Percentiles rank a stretch among this genome's conserved stretches.
Evolutionary conservation across 345 rosid genomes (phyloP).

Genomic region (Corchorus capsularis): DNA sequence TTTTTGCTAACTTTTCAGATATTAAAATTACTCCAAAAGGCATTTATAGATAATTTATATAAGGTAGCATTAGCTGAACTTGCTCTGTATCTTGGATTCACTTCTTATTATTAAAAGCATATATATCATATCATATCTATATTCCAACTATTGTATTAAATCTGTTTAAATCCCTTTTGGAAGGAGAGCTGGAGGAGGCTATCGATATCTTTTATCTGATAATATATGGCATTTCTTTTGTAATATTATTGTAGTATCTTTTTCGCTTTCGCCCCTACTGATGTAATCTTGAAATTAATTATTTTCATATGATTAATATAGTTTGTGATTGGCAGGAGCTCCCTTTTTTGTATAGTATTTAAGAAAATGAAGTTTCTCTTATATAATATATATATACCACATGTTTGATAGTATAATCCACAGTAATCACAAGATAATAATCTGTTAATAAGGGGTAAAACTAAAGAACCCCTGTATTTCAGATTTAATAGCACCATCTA

Average conservation of each 20-base stretch:
- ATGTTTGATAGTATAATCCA: too few species aligned
- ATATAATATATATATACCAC: too few species aligned
- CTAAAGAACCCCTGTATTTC: too few species aligned
- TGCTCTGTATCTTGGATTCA: slow-evolving; percentile 19
- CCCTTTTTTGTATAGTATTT: background rate
- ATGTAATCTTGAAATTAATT: background rate
- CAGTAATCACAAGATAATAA: too few species aligned
- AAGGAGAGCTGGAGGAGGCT: background rate
- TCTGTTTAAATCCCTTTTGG: background rate
- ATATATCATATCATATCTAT: slow-evolving; percentile 8
- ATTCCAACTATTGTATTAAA: background rate
- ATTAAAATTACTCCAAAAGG: too few species aligned
- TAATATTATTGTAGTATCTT: background rate
- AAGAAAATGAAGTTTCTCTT: background rate
- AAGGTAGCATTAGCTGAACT: slow-evolving; percentile 21
- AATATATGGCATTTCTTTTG: background rate
- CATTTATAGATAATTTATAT: too few species aligned
- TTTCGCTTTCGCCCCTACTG: background rate
- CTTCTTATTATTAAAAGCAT: background rate
- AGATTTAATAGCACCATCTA: too few species aligned
- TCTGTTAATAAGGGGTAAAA: too few species aligned
- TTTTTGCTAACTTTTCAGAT: too few species aligned
- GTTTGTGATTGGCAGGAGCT: too few species aligned
- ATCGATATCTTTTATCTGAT: background rate
- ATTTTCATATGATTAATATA: background rate